Conservation (phyloP, 108 stramenopile genomes). For the Pinguiococcus pyrenoidosus region DNA sequence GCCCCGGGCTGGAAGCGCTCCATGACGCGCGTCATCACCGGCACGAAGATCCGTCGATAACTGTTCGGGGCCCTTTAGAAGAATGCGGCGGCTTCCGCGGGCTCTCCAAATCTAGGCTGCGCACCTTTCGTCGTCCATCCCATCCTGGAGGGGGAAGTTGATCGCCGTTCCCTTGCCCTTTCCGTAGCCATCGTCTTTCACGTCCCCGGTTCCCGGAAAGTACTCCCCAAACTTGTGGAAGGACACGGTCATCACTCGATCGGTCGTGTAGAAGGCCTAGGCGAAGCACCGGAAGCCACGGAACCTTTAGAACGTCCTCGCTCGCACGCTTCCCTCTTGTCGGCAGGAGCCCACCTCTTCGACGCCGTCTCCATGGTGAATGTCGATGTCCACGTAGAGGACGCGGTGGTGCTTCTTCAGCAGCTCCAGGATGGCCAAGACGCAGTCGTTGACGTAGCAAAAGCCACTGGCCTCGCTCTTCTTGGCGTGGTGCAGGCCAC, state of each 20-base stretch:
- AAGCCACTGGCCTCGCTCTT: conserved; percentile 96
- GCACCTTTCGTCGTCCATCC: conserved; percentile 42
- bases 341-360: conserved; percentile 44
- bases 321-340: not conserved
- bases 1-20: conserved; percentile 63
- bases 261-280: conserved; percentile 87
- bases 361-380: conserved; percentile 97
- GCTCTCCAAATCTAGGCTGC: no score
- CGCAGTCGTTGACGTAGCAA: conserved; percentile 99
- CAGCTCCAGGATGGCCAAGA: conserved; percentile 92
- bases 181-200: conserved; percentile 41
- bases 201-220: conserved; percentile 55
- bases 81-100: no score
- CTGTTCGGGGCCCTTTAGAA: no score
- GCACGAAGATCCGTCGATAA: conserved; percentile 4
- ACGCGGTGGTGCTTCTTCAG: conserved; percentile 96
- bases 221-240: conserved; percentile 99
- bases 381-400: conserved; percentile 99
- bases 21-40: conserved; percentile 19
- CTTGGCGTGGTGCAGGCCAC: conserved; percentile 97
- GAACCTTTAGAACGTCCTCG: conserved; percentile 25
- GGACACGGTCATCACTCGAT: conserved; percentile 92
- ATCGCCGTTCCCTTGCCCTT: conserved; percentile 91
- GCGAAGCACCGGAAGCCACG: not conserved
- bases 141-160: conserved; percentile 72